phyloP scores from a whole-genome alignment of 139 green algal genomes.

The Monoraphidium neglectum region DNA sequence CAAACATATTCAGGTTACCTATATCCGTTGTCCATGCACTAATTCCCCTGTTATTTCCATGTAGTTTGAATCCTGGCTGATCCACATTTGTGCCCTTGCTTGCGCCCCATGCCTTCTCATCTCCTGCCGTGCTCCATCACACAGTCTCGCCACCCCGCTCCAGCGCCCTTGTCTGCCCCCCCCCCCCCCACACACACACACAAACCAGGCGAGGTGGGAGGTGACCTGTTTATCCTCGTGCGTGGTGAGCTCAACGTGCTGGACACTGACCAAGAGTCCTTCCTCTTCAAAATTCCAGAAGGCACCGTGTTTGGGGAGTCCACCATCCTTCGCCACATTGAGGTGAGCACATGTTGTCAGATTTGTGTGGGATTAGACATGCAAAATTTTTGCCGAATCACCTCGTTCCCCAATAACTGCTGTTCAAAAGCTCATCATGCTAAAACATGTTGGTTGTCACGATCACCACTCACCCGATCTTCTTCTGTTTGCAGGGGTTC shows the following conservation, averaged over 20 bases:
- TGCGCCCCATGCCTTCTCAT: too few relatives aligned
- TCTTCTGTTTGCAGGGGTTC: constrained; percentile 14
- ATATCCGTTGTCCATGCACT: too few relatives aligned
- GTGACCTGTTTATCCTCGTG: constrained; percentile 55
- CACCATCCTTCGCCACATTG: constrained; percentile 31
- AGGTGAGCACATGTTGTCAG: constrained; percentile 5
- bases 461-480: background rate
- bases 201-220: constrained; percentile 41
- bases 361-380: background rate
- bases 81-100: too few relatives aligned
- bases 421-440: background rate
- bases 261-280: constrained; percentile 27
- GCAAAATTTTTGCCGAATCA: background rate
- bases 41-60: too few relatives aligned
- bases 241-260: constrained; percentile 52
- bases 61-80: too few relatives aligned
- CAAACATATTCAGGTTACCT: too few relatives aligned
- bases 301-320: constrained; percentile 51
- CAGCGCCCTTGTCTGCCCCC: background rate
- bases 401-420: background rate
- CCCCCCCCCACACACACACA: background rate
- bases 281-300: constrained; percentile 45
- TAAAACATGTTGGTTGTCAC: background rate
- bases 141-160: too few relatives aligned
- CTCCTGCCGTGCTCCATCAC: too few relatives aligned